These are phyloP conservation scores for Cronartium ribicola DNA, from an alignment of 1,284 basidiomycete genomes.

Conservation along the genomic window DNA sequence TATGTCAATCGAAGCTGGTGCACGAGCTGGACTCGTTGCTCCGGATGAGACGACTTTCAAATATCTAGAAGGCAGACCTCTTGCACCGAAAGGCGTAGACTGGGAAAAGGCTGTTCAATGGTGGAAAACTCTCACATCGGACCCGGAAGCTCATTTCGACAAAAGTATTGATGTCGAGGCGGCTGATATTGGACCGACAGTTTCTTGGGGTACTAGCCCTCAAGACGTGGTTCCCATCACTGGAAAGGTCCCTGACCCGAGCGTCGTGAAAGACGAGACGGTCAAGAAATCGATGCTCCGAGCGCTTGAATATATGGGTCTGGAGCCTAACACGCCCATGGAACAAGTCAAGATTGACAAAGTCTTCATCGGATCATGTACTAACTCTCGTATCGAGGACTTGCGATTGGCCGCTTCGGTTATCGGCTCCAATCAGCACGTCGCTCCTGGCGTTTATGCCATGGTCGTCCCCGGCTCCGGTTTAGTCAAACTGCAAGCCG, in stretches of 20 bases:
- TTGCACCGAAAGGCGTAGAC: constrained; percentile 74
- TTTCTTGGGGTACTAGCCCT: constrained; percentile 95
- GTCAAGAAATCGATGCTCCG: constrained; percentile 72
- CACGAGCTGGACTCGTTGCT: constrained; percentile 90
- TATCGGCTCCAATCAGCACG: constrained; percentile 63
- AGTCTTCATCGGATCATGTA: constrained; percentile 94
- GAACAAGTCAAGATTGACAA: constrained; percentile 83
- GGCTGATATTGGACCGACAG: constrained; percentile 84
- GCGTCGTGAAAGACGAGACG: constrained; percentile 62
- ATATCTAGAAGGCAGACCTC: constrained; percentile 78
- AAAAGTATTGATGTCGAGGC: constrained; percentile 78
- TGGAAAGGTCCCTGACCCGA: constrained; percentile 76
- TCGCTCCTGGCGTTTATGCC: constrained; percentile 72
- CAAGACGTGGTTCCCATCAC: constrained; percentile 87
- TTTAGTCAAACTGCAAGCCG: constrained; percentile 87
- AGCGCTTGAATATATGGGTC: constrained; percentile 86
- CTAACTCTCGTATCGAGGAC: constrained; percentile 94
- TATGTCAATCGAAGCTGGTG: constrained; percentile 96
- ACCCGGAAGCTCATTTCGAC: constrained; percentile 85
- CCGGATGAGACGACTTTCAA: constrained; percentile 85
- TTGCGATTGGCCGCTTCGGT: constrained; percentile 82
- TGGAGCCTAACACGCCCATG: constrained; percentile 74
- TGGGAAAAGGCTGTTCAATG: constrained; percentile 86
- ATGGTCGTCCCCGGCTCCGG: constrained; percentile 97
- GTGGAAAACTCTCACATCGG: constrained; percentile 79